Conservation (phyloP, 176 grass and related monocot genomes). For the Carex scoparia region DNA sequence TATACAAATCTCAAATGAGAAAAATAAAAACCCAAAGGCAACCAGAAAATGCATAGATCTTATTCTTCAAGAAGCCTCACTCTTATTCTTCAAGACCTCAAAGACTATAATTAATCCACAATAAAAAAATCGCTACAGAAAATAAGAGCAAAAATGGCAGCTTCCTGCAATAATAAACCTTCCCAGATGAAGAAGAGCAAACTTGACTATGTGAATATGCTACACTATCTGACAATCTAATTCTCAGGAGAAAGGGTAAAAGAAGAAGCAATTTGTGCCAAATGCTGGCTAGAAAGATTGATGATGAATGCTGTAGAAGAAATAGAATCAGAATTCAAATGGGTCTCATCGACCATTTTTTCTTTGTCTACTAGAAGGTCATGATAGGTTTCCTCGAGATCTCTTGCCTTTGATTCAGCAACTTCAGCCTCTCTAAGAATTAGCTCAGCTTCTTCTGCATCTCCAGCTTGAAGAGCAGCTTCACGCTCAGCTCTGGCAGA, state of each 20-base stretch:
- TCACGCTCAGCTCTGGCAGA: conserved; percentile 76
- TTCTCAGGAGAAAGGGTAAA: conserved; percentile 34
- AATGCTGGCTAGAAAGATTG: conserved; percentile 52
- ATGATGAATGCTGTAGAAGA: conserved; percentile 62
- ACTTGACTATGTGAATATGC: conserved; percentile 17
- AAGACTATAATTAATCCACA: conserved; percentile 2
- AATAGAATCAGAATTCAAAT: conserved; percentile 26
- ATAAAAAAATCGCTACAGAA: background rate
- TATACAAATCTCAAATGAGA: background rate
- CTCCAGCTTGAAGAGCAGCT: conserved; percentile 72
- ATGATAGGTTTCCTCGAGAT: conserved; percentile 63
- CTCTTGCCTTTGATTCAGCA: conserved; percentile 61
- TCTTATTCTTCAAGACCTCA: conserved; percentile 2
- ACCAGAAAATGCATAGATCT: background rate
- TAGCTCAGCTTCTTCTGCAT: conserved; percentile 58
- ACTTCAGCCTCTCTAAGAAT: conserved; percentile 68
- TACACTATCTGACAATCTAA: conserved; percentile 24
- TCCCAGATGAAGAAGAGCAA: conserved; percentile 3
- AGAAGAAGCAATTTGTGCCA: conserved; percentile 55
- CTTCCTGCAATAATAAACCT: conserved; percentile 3
- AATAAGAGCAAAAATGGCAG: conserved; percentile 17
- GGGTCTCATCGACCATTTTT: conserved; percentile 22
- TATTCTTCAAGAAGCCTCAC: background rate
- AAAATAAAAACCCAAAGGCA: background rate
- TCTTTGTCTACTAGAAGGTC: conserved; percentile 39